Base-by-base conservation (phyloP, 2,329 filamentous ascomycete species). In the Fragosphaeria purpurea region DNA sequence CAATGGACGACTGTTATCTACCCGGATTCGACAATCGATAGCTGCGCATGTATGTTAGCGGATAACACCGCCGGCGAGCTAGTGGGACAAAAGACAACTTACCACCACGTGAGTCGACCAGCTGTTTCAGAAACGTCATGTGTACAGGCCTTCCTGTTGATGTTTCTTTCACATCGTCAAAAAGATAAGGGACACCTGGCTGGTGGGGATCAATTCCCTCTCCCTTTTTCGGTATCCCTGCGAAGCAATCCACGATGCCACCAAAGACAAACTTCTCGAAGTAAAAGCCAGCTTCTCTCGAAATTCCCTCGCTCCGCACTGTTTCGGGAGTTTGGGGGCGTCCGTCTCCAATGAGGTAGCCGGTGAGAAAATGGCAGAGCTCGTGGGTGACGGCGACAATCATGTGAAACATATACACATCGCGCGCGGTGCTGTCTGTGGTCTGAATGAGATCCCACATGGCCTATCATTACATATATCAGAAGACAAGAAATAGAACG, bases 381-480 rank as follows among this genome's bases (percentile, higher is more conserved):
- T 46, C 44, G 13, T 46, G 44, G 11, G 44, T 33, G n/a, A 46
- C 44, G 31, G 44, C 7, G 9, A 46, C 34, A 22, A n/a, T 46
- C 44, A 46, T 46, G 7, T 46, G 44, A 13, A 46, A 46, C 44
- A 46, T 46, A n/a, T 46, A 46, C 44, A 35, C n/a, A 12, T 35
- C 11, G 33, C 13, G 11, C 7, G 10, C 34, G 44, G 4, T 12
- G 7, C 13, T 11, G 44, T 11, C 11, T n/a, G 4, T 22, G 7
- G 44, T 37, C 8, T n/a, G n/a, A 7, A 33, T 34, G 22, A 46
- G 34, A 12, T 46, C 7, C 4, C 35, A 33, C 12, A 46, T 22
- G 9, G 34, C 34, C 44, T 46, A 13, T 37, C 33, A n/a, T 32
- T 31, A 22, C 13, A 32, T 22, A 32, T 22, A 32, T 30, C 13